Evolutionary conservation across 2,329 filamentous ascomycete genomes (phyloP), one percentile per base, ranked within the genome.

Genomic region (Aspergillus flavus): DNA sequence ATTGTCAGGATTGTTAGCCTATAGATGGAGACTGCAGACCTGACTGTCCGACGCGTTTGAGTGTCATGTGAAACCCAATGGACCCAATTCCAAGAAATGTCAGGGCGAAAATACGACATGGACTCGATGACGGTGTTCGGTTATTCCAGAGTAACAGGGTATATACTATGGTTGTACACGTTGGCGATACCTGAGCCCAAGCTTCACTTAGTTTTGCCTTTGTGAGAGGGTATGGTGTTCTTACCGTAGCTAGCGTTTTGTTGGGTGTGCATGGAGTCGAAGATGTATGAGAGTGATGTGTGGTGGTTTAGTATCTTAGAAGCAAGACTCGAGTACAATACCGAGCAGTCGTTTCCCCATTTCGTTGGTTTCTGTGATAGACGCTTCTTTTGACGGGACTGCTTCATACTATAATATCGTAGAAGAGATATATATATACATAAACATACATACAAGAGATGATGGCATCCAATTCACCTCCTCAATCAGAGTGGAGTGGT

Each of bases 401-500:
- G 28, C 26, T 36, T 36, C 34, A 36, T 21, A 26, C 48, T 26
- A 28, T 21, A 43, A 58, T 48, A 34, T 58, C 19, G 19, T 48
- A 26, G 14, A 11, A 6, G 21, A 58, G 12, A 48, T 26, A 32
- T 58, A 48, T 58, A 58, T 36, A 58, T 34, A 58, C 19, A 58
- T 45, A 23, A 58, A 45, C 28, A 46, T 58, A 48, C 56, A 58
- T 58, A 58, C 56, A 58, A 43, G 56, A 48, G 28, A 58, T 43
- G 55, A 45, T 58, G 21, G 28, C 52, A 55, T 55, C 34, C 52
- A 55, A 11, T 55, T 55, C 52, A 55, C 52, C 30, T 55, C 14
- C 32, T 54, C 19, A 36, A 26, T 55, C n/a, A 55, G 52, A 55
- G 52, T 39, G 52, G 52, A 36, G 52, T 36, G 30, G 32, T 55